Evolutionary conservation across 2,329 filamentous ascomycete species (phyloP), one percentile per base, ranked within the genome.

Genomic region (Penicillium sp.): DNA sequence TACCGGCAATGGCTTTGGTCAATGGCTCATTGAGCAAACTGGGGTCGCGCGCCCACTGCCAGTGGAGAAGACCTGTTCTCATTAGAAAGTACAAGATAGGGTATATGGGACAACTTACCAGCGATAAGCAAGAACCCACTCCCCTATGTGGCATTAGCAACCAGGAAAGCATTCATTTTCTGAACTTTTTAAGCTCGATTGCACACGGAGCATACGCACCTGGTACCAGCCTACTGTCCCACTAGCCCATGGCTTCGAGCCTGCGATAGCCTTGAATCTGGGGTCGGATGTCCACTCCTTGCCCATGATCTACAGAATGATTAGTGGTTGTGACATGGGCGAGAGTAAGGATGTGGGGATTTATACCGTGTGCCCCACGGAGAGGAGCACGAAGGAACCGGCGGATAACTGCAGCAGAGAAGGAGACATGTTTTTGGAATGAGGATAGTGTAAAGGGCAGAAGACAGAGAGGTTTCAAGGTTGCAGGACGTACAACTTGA

Each of bases 191-290:
- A n/a, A n/a, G 5, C n/a, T n/a, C 13, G 34, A 36, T 13, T 36
- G 34, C 8, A 6, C 24, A 27, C 24, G 5, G 24, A 4, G 24
- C 24, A 36, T 2, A 58, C 59, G 16, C 55, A 65, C 64, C 58
- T 68, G 65, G 45, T 65, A 69, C 66, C 66, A 69, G 4, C 66
- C 66, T 5, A 66, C 59, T 18, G 57, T 62, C 4, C 60, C 63
- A 46, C 63, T 60, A 27, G 61, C 52, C 63, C 63, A 65, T 0
- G 63, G 32, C 50, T 47, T 61, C 1, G 64, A 58, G 24, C 60
- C 61, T 18, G 57, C 52, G 32, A 66, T 60, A 16, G 50, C 56
- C 54, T 62, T 65, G 29, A 68, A 68, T 40, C 54, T 44, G 22
- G 62, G 63, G 38, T 69, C 60, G 31, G 58, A 51, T 38, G 58